Base-by-base conservation (phyloP, 2,329 filamentous ascomycete genomes). In the Fusarium sp. region DNA sequence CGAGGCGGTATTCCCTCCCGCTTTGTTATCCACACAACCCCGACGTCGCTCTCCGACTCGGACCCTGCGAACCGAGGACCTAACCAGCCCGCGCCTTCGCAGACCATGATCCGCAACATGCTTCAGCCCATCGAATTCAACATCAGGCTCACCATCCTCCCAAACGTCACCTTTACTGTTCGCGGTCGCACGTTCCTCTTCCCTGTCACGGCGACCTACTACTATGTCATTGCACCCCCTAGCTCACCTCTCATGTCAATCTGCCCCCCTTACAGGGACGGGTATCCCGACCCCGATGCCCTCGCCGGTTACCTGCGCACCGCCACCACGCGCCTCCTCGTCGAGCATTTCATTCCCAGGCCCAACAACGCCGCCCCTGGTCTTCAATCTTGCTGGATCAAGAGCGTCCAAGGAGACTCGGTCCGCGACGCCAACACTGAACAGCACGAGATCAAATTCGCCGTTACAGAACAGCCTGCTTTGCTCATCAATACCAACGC, bases 291-390 rank as follows among this genome's bases (percentile, higher is more conserved):
- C 58, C 70, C 80, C 14, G 58, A 66, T 9, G 79, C 81, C 31
- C 75, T 83, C 6, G 71, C 75, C 11, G 76, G 78, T 60, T 84
- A 84, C 68, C 63, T 85, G 9, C 72, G 75, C 51, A 76, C 76
- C 15, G 78, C 80, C 11, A 73, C 78, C 8, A 66, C 75, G 21
- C 80, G 77, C 39, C 73, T 74, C 37, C 71, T 83, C 4, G 71
- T 77, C 1, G 69, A 76, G 9, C 73, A 74, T 49, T 71, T 73
- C 43, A 66, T 78, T 27, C 60, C 67, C 19, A 57, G 62, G 29
- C 32, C 46, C 3, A 14, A 41, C 0, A 35, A 49, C 9, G 23
- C 52, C 9, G 23, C 52, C 9, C 43, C 60, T 3, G 43, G 45
- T 25, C 23, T 25, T 25, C 25, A 47, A 25, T 25, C 50, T 17